Conservation (phyloP, 257 asterid species). For the Plantago major region DNA sequence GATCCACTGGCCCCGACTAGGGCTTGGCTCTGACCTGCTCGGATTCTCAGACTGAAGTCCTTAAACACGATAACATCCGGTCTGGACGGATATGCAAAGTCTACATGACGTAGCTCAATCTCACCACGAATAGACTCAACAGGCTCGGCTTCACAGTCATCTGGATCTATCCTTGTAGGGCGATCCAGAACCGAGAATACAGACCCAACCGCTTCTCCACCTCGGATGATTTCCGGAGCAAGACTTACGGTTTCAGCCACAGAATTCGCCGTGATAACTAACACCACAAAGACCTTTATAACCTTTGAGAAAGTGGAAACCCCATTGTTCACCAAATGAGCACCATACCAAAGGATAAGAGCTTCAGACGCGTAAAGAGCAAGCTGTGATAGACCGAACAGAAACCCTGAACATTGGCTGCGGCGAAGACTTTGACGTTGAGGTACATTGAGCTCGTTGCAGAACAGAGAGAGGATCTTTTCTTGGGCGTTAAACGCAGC, state of each 20-base stretch:
- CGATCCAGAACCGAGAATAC: constrained; percentile 90
- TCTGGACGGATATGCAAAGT: constrained; percentile 89
- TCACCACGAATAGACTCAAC: constrained; percentile 81
- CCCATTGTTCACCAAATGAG: constrained; percentile 77
- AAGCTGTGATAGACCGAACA: constrained; percentile 92
- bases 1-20: constrained; percentile 98
- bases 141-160: constrained; percentile 73
- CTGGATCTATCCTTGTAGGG: constrained; percentile 70
- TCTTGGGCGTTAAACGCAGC: constrained; percentile 95
- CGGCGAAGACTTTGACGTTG: constrained; percentile 64
- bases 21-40: constrained; percentile 98
- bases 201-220: constrained; percentile 95
- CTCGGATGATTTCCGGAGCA: constrained; percentile 90
- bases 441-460: constrained; percentile 73
- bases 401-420: constrained; percentile 66
- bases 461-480: constrained; percentile 62
- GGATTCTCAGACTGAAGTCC: constrained; percentile 71
- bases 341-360: constrained; percentile 85
- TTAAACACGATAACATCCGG: constrained; percentile 81
- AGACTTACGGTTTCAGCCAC: constrained; percentile 96
- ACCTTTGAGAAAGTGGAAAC: constrained; percentile 87
- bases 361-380: constrained; percentile 98
- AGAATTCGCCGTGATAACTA: constrained; percentile 87
- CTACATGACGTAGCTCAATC: constrained; percentile 86
- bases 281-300: constrained; percentile 85